Base-by-base conservation (phyloP, 768 basidiomycete genomes). In the Termitomyces sp. region DNA sequence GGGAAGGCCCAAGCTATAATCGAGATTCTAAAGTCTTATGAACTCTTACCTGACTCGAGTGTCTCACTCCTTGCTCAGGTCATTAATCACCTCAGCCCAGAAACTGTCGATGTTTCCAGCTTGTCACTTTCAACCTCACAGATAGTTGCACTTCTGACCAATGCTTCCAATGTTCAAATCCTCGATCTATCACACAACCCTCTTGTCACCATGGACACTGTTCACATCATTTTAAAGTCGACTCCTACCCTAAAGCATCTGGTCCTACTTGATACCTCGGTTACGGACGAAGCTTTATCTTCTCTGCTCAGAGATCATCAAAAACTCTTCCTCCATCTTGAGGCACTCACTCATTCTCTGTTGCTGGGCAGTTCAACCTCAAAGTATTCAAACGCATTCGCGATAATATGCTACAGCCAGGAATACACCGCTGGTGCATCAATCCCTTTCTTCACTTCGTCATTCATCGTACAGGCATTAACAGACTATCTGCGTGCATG, bases 151-250 rank as follows among this genome's bases (percentile, higher is more conserved):
- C 47, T 66, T 47, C n/a, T 59, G 42, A 32, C 65, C 50, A 53
- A 2, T 56, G 55, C 16, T 32, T 72, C 18, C 10, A 33, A 33
- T 12, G 33, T 33, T 12, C 42, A 61, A 16, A 20, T 54, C 26
- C 50, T 75, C 28, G 64, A 71, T 47, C 58, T 75, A 24, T 71
- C 73, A 8, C 56, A 57, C 43, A 73, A 70, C 57, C 33, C 9
- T 33, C 35, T 46, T 54, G 50, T 75, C 33, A 65, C 64, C 9
- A 48, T 62, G 24, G 65, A 67, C 10, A 64, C 43, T 40, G 43
- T 75, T 32, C 61, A 56, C 14, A 33, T 47, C 8, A 51, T 73
- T 30, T 59, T 74, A 7, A 43, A 62, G 26, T 35, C 57, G 33
- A 33, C 33, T 33, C 10, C 4, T 4, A 52, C 43, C 16, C 56